These are phyloP conservation scores for Acanthamoeba royreba DNA, from an alignment of 208 protist species.

Conservation along the genomic window DNA sequence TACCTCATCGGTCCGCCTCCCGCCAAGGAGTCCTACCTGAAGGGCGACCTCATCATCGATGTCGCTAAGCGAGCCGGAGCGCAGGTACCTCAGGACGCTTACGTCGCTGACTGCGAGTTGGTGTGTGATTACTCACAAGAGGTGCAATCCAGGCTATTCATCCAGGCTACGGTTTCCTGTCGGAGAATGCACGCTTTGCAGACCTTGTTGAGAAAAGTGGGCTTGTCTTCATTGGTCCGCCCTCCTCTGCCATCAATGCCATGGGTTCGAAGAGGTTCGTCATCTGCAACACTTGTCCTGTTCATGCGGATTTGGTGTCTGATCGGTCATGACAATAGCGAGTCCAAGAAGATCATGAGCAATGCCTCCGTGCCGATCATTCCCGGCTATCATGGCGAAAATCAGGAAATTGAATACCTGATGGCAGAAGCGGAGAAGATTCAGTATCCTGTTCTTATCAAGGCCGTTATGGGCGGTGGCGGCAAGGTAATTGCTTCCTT, in stretches of 20 bases:
- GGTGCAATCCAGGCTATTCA: constrained; percentile 84
- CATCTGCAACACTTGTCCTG: not conserved
- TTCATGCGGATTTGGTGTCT: too few species aligned
- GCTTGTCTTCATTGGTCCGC: constrained; percentile 86
- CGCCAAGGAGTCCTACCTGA: constrained; percentile 72
- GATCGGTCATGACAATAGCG: constrained; percentile 90
- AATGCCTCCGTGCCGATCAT: constrained; percentile 81
- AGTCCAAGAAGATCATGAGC: constrained; percentile 82
- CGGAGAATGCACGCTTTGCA: constrained; percentile 62
- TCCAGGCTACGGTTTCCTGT: constrained; percentile 28
- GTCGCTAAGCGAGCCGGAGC: constrained; percentile 73
- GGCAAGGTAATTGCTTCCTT: constrained; percentile 86
- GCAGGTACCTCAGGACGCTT: constrained; percentile 47
- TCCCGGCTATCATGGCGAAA: constrained; percentile 69
- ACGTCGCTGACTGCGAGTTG: not conserved
- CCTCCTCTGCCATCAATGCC: constrained; percentile 58
- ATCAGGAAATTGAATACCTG: not conserved
- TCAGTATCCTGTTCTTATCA: constrained; percentile 90
- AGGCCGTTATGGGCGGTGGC: constrained; percentile 85
- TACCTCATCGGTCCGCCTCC: constrained; percentile 71
- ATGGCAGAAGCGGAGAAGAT: constrained; percentile 67
- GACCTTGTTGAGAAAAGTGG: constrained; percentile 65
- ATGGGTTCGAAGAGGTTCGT: not conserved
- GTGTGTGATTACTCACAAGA: too few species aligned
- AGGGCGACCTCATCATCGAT: constrained; percentile 79